phyloP scores from a whole-genome alignment of 1,284 basidiomycete species.

The Ustilago tritici region DNA sequence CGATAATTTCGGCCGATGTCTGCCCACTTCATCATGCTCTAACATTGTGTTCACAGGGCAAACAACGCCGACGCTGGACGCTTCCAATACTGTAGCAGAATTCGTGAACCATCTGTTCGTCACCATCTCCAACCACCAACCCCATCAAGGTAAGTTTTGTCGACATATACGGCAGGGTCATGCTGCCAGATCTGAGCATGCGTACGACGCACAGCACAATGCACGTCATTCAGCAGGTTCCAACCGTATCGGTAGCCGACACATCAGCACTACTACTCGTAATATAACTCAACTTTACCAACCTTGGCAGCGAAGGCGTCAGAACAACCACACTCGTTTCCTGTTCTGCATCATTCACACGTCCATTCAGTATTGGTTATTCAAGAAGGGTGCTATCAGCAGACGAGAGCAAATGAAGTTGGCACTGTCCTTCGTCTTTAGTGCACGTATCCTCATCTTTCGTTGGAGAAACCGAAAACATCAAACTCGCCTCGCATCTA shows the following conservation, averaged over 20 bases:
- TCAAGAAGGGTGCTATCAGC: no score
- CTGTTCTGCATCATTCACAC: not conserved
- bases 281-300: not conserved
- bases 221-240: not conserved
- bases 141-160: slow-evolving; percentile 48
- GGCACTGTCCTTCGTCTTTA: no score
- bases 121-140: slow-evolving; percentile 46
- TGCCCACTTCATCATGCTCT: no score
- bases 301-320: not conserved
- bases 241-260: not conserved
- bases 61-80: slow-evolving; percentile 7
- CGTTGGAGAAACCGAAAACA: no score
- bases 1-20: no score
- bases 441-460: no score
- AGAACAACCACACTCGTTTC: not conserved
- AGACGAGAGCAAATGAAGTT: no score
- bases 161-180: slow-evolving; percentile 24
- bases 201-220: not conserved
- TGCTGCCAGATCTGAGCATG: slow-evolving; percentile 21
- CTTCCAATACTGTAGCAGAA: slow-evolving; percentile 19
- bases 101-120: slow-evolving; percentile 18
- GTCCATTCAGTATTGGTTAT: no score
- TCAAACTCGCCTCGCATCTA: no score
- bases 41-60: no score
- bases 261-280: not conserved